phyloP scores from a whole-genome alignment of 2,329 filamentous ascomycete species.

The Cercospora sp. region DNA sequence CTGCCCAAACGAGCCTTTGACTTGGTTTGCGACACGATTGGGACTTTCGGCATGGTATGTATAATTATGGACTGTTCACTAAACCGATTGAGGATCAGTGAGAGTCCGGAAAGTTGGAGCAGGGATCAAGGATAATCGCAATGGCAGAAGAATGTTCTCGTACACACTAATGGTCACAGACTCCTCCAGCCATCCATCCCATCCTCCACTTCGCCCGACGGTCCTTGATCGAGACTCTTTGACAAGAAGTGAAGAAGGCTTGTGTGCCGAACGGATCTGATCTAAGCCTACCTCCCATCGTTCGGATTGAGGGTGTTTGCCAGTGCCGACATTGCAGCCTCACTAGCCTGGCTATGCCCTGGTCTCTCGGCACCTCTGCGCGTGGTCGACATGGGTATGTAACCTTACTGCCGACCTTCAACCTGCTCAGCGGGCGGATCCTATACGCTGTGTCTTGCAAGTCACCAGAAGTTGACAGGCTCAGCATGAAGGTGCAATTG shows the following conservation, averaged over 20 bases:
- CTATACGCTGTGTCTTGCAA: background rate
- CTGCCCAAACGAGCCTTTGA: background rate
- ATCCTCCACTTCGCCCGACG: background rate
- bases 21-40: too few relatives aligned
- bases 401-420: background rate
- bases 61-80: background rate
- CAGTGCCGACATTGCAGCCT: conserved; percentile 1
- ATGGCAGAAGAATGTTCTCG: background rate
- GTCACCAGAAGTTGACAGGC: background rate
- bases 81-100: background rate
- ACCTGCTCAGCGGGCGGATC: background rate
- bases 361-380: background rate
- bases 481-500: conserved; percentile 1
- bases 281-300: background rate
- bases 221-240: background rate
- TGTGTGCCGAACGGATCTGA: background rate
- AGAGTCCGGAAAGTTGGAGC: background rate
- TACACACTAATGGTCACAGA: background rate
- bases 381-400: background rate
- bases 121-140: background rate
- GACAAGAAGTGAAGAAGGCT: background rate
- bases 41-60: background rate
- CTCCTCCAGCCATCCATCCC: background rate
- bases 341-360: background rate
- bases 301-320: background rate